Base-by-base conservation (phyloP, 768 basidiomycete species). In the Termitomyces titanicus region DNA sequence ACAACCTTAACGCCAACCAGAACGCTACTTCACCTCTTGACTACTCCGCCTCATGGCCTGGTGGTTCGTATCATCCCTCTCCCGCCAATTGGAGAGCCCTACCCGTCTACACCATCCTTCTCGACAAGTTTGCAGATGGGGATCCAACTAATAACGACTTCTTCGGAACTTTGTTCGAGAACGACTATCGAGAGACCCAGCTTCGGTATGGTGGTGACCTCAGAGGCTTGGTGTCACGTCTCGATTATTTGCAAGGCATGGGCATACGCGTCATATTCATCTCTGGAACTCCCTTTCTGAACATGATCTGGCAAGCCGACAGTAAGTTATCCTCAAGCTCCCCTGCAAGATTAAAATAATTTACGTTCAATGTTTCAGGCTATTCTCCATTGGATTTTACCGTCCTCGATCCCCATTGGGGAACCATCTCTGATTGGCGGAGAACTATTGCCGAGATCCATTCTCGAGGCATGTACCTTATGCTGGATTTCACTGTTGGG, bases 231-330 rank as follows among this genome's bases (percentile, higher is more conserved):
- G 71, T 79, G 43, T 68, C 81, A 20, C 85, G 80, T 54, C 75
- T 97, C 57, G 94, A 97, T 70, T 97, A 97, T 68, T 76, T 97
- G 17, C 77, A 91, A 43, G 91, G 90, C 59, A 94, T 95, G 91
- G 94, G 94, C 59, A 72, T 93, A 57, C 76, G 77, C 62, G 79
- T 85, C 49, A 84, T 97, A 63, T 97, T 92, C 74, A 89, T 96
- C 68, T 92, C 94, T 22, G 94, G 94, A 50, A 97, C 94, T 1
- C 84, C 87, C 50, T 97, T 93, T 70, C 58, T 97, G 58, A 96
- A 96, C 79, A 94, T 94, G 94, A 72, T 92, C n/a, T 96, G 94
- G 94, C 88, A 94, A 66, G 89, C 92, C 3, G 94, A 96, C 80
- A 93, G 94, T 94, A 51, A 66, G 92, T 82, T 51, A 13, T 9